Percentiles rank a stretch among this genome's conserved stretches.
phyloP scores from a whole-genome alignment of 768 basidiomycete species.

The Cystobasidium tubakii region DNA sequence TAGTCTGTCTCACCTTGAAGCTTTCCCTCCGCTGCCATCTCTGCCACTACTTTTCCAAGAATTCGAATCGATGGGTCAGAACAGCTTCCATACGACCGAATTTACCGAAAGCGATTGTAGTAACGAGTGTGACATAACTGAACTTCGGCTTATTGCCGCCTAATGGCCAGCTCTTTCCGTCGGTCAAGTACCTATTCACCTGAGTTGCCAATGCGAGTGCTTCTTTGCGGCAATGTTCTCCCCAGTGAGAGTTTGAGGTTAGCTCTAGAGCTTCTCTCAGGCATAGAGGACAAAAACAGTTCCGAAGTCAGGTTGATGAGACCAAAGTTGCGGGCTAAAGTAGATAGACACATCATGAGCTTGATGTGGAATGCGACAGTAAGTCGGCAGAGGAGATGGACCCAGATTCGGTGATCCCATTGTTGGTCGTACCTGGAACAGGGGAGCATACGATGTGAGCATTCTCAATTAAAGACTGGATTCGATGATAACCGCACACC shows the following conservation, averaged over 20 bases:
- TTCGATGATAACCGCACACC: too few relatives aligned
- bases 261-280: conserved; percentile 35
- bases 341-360: conserved; percentile 2
- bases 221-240: conserved; percentile 33
- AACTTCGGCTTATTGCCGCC: conserved; percentile 37
- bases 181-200: conserved; percentile 28
- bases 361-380: conserved; percentile 36
- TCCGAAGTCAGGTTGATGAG: not conserved
- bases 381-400: conserved; percentile 35
- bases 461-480: too few relatives aligned
- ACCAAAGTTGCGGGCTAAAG: not conserved
- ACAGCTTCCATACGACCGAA: conserved; percentile 37
- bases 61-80: conserved; percentile 36
- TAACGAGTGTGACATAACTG: conserved; percentile 35
- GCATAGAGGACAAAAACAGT: conserved; percentile 1
- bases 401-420: conserved; percentile 38
- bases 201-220: conserved; percentile 11
- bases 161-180: conserved; percentile 33
- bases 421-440: conserved; percentile 29
- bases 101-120: conserved; percentile 37
- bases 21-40: conserved; percentile 35
- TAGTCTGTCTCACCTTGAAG: conserved; percentile 26
- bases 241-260: conserved; percentile 29
- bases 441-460: not conserved
- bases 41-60: conserved; percentile 37